A percentile compares a stretch with the other conserved stretches of the same genome.
Evolutionary conservation across 306 rosid species (phyloP).

Genomic region (Cicer cuneatum): DNA sequence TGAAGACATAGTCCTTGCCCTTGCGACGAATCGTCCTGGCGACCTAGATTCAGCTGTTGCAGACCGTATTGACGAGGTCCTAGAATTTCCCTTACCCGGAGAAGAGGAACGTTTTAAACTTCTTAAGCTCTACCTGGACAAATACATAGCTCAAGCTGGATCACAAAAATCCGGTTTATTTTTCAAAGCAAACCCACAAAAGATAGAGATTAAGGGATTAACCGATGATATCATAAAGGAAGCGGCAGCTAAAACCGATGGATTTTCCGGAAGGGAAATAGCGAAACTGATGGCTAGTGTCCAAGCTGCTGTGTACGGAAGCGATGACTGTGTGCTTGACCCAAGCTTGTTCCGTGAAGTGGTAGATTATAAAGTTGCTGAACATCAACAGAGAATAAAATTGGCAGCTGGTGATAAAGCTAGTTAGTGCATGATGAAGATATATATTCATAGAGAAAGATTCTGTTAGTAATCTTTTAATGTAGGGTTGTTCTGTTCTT

Average conservation of each 20-base stretch:
- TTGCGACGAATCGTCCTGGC: constrained; percentile 94
- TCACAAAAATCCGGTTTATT: constrained; percentile 64
- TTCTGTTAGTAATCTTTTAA: constrained; percentile 25
- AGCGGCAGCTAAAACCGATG: constrained; percentile 83
- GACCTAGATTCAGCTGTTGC: constrained; percentile 99
- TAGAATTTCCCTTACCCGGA: constrained; percentile 96
- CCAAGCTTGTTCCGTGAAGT: constrained; percentile 80
- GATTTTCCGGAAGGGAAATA: constrained; percentile 96
- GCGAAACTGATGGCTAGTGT: constrained; percentile 98
- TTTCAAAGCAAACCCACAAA: constrained; percentile 66
- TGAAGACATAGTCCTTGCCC: constrained; percentile 96
- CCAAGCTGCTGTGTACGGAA: constrained; percentile 92
- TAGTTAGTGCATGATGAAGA: constrained; percentile 40
- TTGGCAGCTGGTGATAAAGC: constrained; percentile 64
- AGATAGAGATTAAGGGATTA: constrained; percentile 87
- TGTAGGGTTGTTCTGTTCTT: constrained; percentile 39
- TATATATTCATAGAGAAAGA: constrained; percentile 24
- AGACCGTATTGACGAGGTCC: constrained; percentile 94
- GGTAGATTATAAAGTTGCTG: constrained; percentile 94
- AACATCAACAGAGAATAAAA: constrained; percentile 92
- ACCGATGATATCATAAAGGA: constrained; percentile 77
- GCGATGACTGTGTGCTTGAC: constrained; percentile 87
- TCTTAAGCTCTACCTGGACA: constrained; percentile 85
- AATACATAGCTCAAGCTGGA: constrained; percentile 83
- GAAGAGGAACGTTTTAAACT: constrained; percentile 90